phyloP scores from a whole-genome alignment of 306 rosid species.

The Vigna unguiculata region DNA sequence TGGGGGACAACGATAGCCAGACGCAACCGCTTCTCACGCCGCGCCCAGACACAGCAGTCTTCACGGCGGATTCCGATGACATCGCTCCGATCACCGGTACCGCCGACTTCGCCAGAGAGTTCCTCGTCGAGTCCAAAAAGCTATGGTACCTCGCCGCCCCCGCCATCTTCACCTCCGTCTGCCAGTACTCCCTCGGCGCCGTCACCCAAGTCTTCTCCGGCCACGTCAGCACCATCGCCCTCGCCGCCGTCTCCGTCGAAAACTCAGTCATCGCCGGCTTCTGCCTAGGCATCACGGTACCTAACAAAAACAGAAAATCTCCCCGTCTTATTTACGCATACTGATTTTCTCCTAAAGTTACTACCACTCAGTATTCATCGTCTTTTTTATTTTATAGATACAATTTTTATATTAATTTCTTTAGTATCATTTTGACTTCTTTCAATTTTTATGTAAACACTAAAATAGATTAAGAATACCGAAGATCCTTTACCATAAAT shows the following conservation, averaged over 20 bases:
- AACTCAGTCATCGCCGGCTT: constrained; percentile 96
- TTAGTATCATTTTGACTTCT: no score
- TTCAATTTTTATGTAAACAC: no score
- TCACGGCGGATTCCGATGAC: constrained; percentile 61
- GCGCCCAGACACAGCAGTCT: constrained; percentile 41
- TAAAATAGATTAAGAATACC: no score
- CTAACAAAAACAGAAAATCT: not conserved
- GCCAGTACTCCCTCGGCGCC: constrained; percentile 92
- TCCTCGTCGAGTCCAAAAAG: constrained; percentile 65
- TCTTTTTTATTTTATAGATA: no score
- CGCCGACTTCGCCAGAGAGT: constrained; percentile 57
- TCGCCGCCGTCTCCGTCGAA: constrained; percentile 87
- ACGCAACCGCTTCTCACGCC: constrained; percentile 44
- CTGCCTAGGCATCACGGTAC: constrained; percentile 81
- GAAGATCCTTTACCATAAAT: no score
- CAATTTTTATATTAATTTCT: no score
- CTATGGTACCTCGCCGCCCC: constrained; percentile 96
- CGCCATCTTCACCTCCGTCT: constrained; percentile 80
- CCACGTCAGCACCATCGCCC: constrained; percentile 73
- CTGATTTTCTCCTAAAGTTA: not conserved
- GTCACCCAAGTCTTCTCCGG: constrained; percentile 85
- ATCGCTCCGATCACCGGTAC: constrained; percentile 59
- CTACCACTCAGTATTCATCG: no score
- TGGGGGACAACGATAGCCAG: constrained; percentile 27
- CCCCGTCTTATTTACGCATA: not conserved